A percentile compares a stretch with the other conserved stretches of the same genome.
phyloP scores from a whole-genome alignment of 164 flowering plant species.

The Aristolochia fimbriata region DNA sequence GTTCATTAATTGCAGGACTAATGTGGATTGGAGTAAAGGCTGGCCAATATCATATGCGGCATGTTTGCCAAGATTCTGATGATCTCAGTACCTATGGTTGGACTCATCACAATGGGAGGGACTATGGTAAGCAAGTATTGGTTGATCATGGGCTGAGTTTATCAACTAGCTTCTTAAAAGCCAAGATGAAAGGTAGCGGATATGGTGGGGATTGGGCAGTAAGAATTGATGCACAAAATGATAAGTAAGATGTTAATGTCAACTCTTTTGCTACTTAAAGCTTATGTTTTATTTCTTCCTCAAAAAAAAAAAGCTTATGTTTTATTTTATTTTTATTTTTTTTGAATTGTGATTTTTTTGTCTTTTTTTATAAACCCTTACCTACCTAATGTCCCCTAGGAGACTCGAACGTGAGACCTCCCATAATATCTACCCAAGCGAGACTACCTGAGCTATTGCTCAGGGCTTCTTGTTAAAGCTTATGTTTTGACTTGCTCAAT shows the following conservation, averaged over 20 bases:
- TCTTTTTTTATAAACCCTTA: too few species aligned
- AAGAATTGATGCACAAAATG: slow-evolving; percentile 42
- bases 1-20: slow-evolving; percentile 77
- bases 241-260: slow-evolving; percentile 28
- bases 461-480: too few species aligned
- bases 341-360: too few species aligned
- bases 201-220: slow-evolving; percentile 99
- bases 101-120: slow-evolving; percentile 89
- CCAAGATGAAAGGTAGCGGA: slow-evolving; percentile 55
- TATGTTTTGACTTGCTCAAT: too few species aligned
- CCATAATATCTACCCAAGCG: too few species aligned
- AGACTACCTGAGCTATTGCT: too few species aligned
- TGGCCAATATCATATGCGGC: slow-evolving; percentile 67
- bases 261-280: too few species aligned
- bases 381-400: too few species aligned
- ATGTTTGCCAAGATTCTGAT: slow-evolving; percentile 86
- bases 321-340: too few species aligned
- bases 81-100: slow-evolving; percentile 82
- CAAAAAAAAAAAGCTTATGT: too few species aligned
- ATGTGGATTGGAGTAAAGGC: slow-evolving; percentile 95
- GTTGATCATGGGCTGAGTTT: slow-evolving; percentile 21
- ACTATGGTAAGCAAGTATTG: slow-evolving; percentile 70
- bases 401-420: too few species aligned
- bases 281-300: too few species aligned
- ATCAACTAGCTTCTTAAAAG: slow-evolving; percentile 67